Percentiles rank a stretch among this genome's conserved stretches.
Conservation (phyloP, 148 eudicot species). For the Chenopodium quinoa region DNA sequence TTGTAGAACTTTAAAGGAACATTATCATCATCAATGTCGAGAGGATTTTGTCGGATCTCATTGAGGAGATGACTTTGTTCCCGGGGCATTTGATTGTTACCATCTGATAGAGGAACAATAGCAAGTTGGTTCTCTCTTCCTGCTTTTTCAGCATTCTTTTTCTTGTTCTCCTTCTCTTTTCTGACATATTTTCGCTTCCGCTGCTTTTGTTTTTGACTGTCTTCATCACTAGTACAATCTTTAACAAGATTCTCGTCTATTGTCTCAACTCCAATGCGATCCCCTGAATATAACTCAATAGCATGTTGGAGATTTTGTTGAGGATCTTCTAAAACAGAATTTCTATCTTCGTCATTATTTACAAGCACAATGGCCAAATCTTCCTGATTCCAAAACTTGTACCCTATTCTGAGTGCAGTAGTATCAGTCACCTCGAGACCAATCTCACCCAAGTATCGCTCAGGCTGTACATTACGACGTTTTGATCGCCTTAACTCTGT, state of each 20-base stretch:
- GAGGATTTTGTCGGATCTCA: constrained; percentile 36
- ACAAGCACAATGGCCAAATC: constrained; percentile 64
- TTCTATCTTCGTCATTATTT: constrained; percentile 51
- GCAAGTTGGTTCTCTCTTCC: constrained; percentile 32
- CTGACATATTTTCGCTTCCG: constrained; percentile 6
- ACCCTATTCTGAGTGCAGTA: constrained; percentile 51
- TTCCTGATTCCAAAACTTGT: constrained; percentile 50
- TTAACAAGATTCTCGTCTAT: constrained; percentile 23
- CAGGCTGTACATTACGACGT: constrained; percentile 69
- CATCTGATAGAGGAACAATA: constrained; percentile 39
- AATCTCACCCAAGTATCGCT: constrained; percentile 73
- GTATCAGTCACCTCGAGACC: constrained; percentile 53
- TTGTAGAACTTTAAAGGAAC: constrained; percentile 36
- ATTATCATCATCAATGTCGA: constrained; percentile 33
- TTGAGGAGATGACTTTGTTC: constrained; percentile 43
- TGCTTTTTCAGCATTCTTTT: not conserved
- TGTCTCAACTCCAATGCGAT: constrained; percentile 26
- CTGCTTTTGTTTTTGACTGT: constrained; percentile 5
- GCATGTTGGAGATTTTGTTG: constrained; percentile 22
- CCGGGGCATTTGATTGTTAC: constrained; percentile 24
- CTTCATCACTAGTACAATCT: constrained; percentile 7
- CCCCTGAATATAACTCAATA: constrained; percentile 28
- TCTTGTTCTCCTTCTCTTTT: constrained; percentile 8
- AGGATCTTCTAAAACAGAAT: constrained; percentile 22
- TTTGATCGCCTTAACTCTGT: constrained; percentile 71